Conservation (phyloP, 805 yeast genomes). For the Metschnikowia lachancei region DNA sequence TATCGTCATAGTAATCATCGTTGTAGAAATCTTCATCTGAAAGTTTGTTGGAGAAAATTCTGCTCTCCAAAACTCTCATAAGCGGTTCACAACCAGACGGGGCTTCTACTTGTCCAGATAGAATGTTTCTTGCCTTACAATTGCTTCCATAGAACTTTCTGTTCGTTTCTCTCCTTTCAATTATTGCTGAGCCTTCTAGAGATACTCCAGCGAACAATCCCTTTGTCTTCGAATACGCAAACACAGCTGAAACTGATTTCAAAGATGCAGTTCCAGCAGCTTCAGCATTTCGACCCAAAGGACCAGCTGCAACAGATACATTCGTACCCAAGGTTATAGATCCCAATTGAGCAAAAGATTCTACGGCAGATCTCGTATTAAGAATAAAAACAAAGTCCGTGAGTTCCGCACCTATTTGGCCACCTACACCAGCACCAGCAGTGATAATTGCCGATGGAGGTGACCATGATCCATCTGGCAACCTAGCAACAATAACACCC, state of each 20-base stretch:
- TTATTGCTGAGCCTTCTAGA: slow-evolving; percentile 89
- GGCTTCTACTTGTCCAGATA: slow-evolving; percentile 84
- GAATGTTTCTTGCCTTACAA: slow-evolving; percentile 83
- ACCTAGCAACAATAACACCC: slow-evolving; percentile 89
- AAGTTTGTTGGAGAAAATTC: slow-evolving; percentile 65
- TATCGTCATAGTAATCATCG: slow-evolving; percentile 66
- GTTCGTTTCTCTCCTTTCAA: slow-evolving; percentile 97
- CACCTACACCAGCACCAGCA: slow-evolving; percentile 99
- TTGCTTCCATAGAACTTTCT: slow-evolving; percentile 87
- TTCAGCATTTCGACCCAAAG: slow-evolving; percentile 95
- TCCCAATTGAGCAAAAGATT: slow-evolving; percentile 90
- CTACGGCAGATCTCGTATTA: slow-evolving; percentile 84
- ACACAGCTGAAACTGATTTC: slow-evolving; percentile 83
- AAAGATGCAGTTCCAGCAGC: slow-evolving; percentile 94
- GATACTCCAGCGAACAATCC: slow-evolving; percentile 98
- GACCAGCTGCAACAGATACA: slow-evolving; percentile 94
- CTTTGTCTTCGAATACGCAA: slow-evolving; percentile 91
- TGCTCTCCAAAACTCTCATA: slow-evolving; percentile 79
- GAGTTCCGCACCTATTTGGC: slow-evolving; percentile 93
- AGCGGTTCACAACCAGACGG: slow-evolving; percentile 89
- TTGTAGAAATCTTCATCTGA: slow-evolving; percentile 52
- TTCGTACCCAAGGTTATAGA: slow-evolving; percentile 94
- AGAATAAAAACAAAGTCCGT: slow-evolving; percentile 94
- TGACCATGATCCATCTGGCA: slow-evolving; percentile 96
- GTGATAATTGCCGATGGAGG: slow-evolving; percentile 95